Conservation (phyloP, 2,329 filamentous ascomycete genomes). For the Ophiocordyceps sinensis region DNA sequence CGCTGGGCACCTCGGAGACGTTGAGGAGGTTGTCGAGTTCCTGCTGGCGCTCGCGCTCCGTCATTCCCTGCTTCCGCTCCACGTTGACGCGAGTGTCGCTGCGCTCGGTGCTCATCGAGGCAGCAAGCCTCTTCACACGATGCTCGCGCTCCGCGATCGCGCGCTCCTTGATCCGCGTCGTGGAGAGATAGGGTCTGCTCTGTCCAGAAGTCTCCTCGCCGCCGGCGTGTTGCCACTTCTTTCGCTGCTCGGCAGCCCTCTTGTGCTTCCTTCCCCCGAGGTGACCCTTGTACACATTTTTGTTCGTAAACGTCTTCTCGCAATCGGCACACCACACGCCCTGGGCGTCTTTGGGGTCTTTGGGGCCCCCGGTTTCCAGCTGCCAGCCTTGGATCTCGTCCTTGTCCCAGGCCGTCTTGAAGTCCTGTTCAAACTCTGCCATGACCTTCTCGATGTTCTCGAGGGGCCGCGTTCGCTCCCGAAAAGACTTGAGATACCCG, state of each 20-base stretch:
- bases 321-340: slow-evolving; percentile 85
- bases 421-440: slow-evolving; percentile 64
- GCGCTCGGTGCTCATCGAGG: slow-evolving; percentile 74
- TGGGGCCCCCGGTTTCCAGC: slow-evolving; percentile 26
- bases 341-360: slow-evolving; percentile 29
- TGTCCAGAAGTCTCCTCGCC: slow-evolving; percentile 14
- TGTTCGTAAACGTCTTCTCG: slow-evolving; percentile 88
- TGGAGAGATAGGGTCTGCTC: slow-evolving; percentile 16
- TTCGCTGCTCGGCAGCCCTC: slow-evolving; percentile 58
- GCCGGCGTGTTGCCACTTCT: slow-evolving; percentile 28
- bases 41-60: slow-evolving; percentile 84
- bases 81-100: slow-evolving; percentile 87
- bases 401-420: slow-evolving; percentile 67
- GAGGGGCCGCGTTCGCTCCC: slow-evolving; percentile 69
- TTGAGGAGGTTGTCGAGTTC: slow-evolving; percentile 78
- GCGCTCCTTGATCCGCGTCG: slow-evolving; percentile 64
- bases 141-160: slow-evolving; percentile 83
- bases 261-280: slow-evolving; percentile 86
- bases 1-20: slow-evolving; percentile 15
- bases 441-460: slow-evolving; percentile 76
- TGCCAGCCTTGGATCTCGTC: slow-evolving; percentile 72
- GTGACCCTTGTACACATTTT: slow-evolving; percentile 87
- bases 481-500: slow-evolving; percentile 75
- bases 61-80: slow-evolving; percentile 95
- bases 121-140: slow-evolving; percentile 64